These are phyloP conservation scores for Backusella morwellensis DNA, from an alignment of 192 early-diverging fungal genomes.

Conservation along the genomic window DNA sequence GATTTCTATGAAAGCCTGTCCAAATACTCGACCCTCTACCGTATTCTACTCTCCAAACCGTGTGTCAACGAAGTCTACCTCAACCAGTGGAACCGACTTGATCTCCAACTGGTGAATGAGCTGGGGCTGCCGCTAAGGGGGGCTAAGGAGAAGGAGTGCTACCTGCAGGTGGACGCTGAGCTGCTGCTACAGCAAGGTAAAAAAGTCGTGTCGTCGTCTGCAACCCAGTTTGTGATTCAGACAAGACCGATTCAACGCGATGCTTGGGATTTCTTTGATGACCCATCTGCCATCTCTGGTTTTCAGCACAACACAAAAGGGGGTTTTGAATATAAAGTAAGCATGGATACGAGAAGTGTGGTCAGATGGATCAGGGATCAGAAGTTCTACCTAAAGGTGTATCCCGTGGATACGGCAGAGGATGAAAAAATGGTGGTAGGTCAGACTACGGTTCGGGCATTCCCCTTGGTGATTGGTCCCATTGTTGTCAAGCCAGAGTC, in stretches of 20 bases:
- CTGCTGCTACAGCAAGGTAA: background rate
- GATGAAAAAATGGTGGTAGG: background rate
- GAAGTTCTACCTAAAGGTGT: background rate
- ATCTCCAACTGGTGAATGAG: slow-evolving; percentile 18
- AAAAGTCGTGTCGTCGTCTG: background rate
- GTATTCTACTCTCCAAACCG: background rate
- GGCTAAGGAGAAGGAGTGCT: background rate
- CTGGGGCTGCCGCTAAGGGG: background rate
- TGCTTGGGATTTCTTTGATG: slow-evolving; percentile 7
- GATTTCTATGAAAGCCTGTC: slow-evolving; percentile 4
- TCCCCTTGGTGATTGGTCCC: slow-evolving; percentile 13
- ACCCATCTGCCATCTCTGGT: background rate
- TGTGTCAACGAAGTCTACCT: background rate
- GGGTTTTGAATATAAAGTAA: slow-evolving; percentile 10
- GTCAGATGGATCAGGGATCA: background rate
- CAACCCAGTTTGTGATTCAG: background rate
- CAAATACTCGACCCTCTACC: slow-evolving; percentile 7
- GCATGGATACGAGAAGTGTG: background rate
- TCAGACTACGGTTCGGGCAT: background rate
- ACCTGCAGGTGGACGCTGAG: background rate
- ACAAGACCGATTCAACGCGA: background rate
- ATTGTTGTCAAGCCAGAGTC: background rate
- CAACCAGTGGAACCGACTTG: slow-evolving; percentile 15
- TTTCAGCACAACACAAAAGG: background rate
- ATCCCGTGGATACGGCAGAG: background rate